These are phyloP conservation scores for Cardamine resedifolia DNA, from an alignment of 345 rosid genomes.

Conservation along the genomic window DNA sequence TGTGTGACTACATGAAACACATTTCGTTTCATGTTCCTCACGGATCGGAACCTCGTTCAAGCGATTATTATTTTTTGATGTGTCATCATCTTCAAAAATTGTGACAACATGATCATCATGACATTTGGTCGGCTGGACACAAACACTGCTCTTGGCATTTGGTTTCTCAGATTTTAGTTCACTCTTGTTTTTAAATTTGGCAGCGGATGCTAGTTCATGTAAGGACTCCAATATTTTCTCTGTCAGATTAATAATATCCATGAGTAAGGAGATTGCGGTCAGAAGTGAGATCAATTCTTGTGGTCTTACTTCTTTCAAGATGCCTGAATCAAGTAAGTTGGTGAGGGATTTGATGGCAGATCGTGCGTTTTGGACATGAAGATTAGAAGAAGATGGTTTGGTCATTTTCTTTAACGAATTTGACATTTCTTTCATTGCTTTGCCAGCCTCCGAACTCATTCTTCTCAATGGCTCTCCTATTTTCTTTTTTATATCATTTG, in stretches of 20 bases:
- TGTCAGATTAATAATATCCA: conserved; percentile 49
- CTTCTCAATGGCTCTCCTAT: conserved; percentile 47
- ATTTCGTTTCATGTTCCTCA: conserved; percentile 17
- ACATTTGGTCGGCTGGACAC: conserved; percentile 11
- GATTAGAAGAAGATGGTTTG: conserved; percentile 38
- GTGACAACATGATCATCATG: conserved; percentile 29
- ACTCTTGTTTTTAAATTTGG: conserved; percentile 41
- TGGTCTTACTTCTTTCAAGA: conserved; percentile 47
- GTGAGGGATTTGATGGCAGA: conserved; percentile 43
- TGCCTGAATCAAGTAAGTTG: conserved; percentile 45
- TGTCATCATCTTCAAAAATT: conserved; percentile 17
- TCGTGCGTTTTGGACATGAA: conserved; percentile 48
- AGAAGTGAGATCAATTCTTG: conserved; percentile 43
- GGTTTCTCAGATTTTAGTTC: conserved; percentile 39
- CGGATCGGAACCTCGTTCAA: conserved; percentile 1
- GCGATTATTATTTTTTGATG: neutral
- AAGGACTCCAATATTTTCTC: conserved; percentile 56
- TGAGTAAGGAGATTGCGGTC: conserved; percentile 55
- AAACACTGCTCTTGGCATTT: conserved; percentile 2
- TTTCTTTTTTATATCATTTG: conserved; percentile 39
- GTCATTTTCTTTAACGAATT: conserved; percentile 49
- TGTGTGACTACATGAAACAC: conserved; percentile 18
- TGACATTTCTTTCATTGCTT: conserved; percentile 58
- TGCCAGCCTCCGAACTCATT: conserved; percentile 54
- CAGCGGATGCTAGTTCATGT: conserved; percentile 53